Conservation (phyloP, 208 protist genomes). For the Leishmania mexicana region DNA sequence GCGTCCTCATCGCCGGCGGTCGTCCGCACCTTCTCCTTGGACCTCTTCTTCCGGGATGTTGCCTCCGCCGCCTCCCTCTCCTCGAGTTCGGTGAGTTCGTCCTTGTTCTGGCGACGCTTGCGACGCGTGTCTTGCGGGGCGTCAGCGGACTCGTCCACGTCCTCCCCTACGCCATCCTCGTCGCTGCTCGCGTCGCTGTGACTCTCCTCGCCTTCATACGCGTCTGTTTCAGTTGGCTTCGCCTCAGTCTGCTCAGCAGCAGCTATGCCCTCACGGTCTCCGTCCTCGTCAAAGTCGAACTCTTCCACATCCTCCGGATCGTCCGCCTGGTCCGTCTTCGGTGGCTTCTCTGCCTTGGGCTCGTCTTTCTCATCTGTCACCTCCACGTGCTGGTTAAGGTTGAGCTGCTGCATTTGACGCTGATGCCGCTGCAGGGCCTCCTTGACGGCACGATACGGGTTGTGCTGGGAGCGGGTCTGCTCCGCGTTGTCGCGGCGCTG, state of each 20-base stretch:
- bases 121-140: constrained; percentile 44
- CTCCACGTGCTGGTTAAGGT: constrained; percentile 78
- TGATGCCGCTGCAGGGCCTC: constrained; percentile 87
- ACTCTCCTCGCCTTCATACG: constrained; percentile 23
- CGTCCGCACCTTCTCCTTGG: constrained; percentile 45
- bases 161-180: constrained; percentile 18
- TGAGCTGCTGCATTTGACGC: constrained; percentile 78
- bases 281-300: constrained; percentile 73
- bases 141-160: constrained; percentile 36
- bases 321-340: constrained; percentile 41
- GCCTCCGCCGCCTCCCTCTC: constrained; percentile 29
- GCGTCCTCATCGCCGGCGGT: constrained; percentile 24
- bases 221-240: constrained; percentile 26
- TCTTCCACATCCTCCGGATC: constrained; percentile 45
- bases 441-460: constrained; percentile 87
- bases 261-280: constrained; percentile 55
- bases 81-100: constrained; percentile 57
- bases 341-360: constrained; percentile 43
- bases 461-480: constrained; percentile 72
- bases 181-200: constrained; percentile 25
- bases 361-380: constrained; percentile 63
- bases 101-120: constrained; percentile 33
- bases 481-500: constrained; percentile 80
- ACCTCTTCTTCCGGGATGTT: constrained; percentile 41
- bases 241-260: constrained; percentile 38